Evolutionary conservation across 2,329 filamentous ascomycete genomes (phyloP).

Genomic region (Aspergillus puulaauensis): DNA sequence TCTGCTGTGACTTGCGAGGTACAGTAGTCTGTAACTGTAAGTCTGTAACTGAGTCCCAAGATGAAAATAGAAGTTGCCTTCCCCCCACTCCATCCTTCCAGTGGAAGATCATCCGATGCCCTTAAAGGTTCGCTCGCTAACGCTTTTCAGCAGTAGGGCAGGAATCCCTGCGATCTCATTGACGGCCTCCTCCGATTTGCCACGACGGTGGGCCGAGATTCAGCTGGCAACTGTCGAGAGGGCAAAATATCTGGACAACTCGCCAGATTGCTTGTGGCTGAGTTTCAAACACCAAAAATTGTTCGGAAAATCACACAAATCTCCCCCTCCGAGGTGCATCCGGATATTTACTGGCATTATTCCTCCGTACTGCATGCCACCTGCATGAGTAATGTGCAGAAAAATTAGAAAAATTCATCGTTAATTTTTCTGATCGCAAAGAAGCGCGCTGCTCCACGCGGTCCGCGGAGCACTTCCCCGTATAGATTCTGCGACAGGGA

Average conservation of each 20-base stretch:
- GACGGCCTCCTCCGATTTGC: conserved; percentile 7
- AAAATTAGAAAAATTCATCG: too few relatives aligned
- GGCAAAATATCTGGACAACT: not conserved
- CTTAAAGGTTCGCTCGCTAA: conserved; percentile 3
- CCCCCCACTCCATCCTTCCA: conserved; percentile 7
- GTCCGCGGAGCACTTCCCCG: not conserved
- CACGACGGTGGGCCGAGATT: conserved; percentile 12
- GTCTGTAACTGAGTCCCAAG: too few relatives aligned
- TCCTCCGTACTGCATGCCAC: not conserved
- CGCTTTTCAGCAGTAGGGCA: conserved; percentile 2
- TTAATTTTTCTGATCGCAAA: not conserved
- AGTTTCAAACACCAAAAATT: not conserved
- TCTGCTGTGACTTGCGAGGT: too few relatives aligned
- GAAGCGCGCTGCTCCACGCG: not conserved
- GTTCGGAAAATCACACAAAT: not conserved
- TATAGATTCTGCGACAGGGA: not conserved
- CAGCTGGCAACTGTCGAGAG: conserved; percentile 11
- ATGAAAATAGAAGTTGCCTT: not conserved
- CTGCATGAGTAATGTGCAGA: too few relatives aligned
- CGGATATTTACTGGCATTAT: not conserved
- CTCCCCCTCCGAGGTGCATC: not conserved
- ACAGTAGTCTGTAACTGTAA: too few relatives aligned
- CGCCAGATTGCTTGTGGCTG: not conserved
- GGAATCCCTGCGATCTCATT: not conserved
- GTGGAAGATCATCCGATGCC: conserved; percentile 22